phyloP scores from a whole-genome alignment of 306 rosid species.

The Lathyrus aphaca region DNA sequence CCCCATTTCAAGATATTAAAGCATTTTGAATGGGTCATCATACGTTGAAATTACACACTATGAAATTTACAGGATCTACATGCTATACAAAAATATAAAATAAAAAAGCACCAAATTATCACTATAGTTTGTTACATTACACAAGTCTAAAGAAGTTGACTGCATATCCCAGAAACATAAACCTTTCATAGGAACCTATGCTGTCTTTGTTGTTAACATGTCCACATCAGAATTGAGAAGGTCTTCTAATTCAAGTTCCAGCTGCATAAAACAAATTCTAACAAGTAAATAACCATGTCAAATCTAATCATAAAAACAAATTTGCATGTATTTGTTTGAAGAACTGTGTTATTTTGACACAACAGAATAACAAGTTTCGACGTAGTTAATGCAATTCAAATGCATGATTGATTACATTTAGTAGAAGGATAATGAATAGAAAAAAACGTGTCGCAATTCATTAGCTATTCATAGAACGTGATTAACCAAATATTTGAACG shows the following conservation, averaged over 20 bases:
- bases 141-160: conserved; percentile 1
- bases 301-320: no score
- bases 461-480: no score
- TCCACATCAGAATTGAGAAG: conserved; percentile 55
- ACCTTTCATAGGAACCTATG: conserved; percentile 29
- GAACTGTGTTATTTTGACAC: no score
- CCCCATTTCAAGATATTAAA: conserved; percentile 41
- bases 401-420: no score
- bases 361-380: no score
- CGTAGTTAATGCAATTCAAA: no score
- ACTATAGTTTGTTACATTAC: conserved; percentile 42
- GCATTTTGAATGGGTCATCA: conserved; percentile 42
- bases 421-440: no score
- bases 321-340: no score
- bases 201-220: conserved; percentile 38
- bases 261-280: conserved; percentile 56
- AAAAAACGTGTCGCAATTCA: no score
- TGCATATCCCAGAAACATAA: conserved; percentile 15
- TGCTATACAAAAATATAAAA: conserved; percentile 45
- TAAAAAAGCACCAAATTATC: conserved; percentile 29
- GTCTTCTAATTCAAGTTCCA: conserved; percentile 64
- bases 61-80: conserved; percentile 66
- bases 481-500: background rate
- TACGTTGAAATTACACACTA: conserved; percentile 35
- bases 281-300: no score